A percentile compares a stretch with the other conserved stretches of the same genome.
Conservation (phyloP, 352 stramenopile genomes). For the Stramenopiles sp. region DNA sequence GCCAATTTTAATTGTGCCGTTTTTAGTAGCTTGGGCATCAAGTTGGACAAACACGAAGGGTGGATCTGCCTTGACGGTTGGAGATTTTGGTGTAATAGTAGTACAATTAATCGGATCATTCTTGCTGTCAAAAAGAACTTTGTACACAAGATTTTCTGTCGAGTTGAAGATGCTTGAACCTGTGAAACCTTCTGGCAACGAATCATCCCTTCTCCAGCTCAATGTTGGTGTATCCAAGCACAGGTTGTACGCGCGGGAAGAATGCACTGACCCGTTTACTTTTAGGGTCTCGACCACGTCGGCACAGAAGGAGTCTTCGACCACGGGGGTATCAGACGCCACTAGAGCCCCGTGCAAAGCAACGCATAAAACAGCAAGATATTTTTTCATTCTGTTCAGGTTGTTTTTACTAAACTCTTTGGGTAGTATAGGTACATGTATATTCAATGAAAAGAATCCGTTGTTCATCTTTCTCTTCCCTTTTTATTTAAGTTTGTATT, state of each 20-base stretch:
- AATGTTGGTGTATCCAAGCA: neutral
- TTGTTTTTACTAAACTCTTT: no score
- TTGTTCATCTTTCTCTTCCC: no score
- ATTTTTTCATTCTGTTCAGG: no score
- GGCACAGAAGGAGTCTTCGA: neutral
- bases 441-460: no score
- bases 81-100: neutral
- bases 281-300: neutral
- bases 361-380: no score
- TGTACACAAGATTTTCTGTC: neutral
- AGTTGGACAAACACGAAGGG: neutral
- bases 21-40: neutral
- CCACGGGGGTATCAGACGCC: no score
- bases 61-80: neutral
- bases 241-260: neutral
- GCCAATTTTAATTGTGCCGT: neutral
- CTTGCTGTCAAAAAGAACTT: neutral
- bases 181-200: neutral
- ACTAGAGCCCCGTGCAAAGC: no score
- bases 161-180: neutral
- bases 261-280: neutral
- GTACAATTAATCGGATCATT: neutral
- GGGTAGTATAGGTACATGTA: no score
- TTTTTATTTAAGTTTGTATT: no score
- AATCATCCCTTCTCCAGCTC: slow-evolving; percentile 1